Conservation (phyloP, 306 rosid species). For the Gastrolobium bilobum region DNA sequence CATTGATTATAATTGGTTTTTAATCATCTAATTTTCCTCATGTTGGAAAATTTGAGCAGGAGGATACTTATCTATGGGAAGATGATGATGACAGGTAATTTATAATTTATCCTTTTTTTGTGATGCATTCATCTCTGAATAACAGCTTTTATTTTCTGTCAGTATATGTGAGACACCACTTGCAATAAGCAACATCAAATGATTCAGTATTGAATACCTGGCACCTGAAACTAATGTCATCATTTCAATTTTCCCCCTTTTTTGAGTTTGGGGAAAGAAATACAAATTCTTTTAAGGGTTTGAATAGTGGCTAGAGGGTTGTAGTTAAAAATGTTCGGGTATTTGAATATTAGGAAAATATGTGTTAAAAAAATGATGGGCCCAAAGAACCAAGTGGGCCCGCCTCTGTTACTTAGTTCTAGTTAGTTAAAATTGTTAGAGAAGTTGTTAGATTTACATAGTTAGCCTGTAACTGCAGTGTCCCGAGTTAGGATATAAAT, state of each 20-base stretch:
- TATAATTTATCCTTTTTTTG: slow-evolving; percentile 20
- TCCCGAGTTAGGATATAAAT: too few relatives aligned
- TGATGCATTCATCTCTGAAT: slow-evolving; percentile 17
- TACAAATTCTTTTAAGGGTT: not conserved
- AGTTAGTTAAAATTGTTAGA: too few relatives aligned
- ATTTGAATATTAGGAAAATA: not conserved
- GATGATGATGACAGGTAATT: slow-evolving; percentile 94
- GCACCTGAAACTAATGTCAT: slow-evolving; percentile 13
- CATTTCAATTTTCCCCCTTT: not conserved
- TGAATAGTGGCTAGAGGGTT: not conserved
- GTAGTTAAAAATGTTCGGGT: not conserved
- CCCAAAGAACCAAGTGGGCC: too few relatives aligned
- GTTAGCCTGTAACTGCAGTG: too few relatives aligned
- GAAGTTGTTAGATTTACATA: too few relatives aligned
- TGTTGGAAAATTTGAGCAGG: slow-evolving; percentile 64
- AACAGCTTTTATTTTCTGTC: slow-evolving; percentile 12
- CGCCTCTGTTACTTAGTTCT: too few relatives aligned
- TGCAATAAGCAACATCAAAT: slow-evolving; percentile 30
- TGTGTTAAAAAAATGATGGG: too few relatives aligned
- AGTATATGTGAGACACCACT: slow-evolving; percentile 21
- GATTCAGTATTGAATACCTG: slow-evolving; percentile 2
- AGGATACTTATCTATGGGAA: slow-evolving; percentile 97
- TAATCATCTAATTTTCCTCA: slow-evolving; percentile 40
- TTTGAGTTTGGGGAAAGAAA: slow-evolving; percentile 7
- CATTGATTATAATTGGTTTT: slow-evolving; percentile 37